These are phyloP conservation scores for Fraxinus latifolia DNA, from an alignment of 305 asterid genomes.

Conservation along the genomic window DNA sequence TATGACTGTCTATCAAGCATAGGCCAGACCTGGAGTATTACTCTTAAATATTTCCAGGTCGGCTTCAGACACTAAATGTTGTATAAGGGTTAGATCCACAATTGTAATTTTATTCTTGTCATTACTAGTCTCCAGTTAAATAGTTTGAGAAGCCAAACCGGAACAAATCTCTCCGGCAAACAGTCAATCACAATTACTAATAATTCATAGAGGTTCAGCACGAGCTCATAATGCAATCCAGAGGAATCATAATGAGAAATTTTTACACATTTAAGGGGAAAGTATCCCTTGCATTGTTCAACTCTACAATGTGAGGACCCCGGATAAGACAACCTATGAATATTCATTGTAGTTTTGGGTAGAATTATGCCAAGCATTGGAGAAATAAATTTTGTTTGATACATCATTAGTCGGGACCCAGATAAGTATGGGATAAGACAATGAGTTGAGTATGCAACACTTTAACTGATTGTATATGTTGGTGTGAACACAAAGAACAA, in stretches of 20 bases:
- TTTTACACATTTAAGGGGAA: constrained; percentile 12
- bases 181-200: neutral
- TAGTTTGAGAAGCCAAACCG: neutral
- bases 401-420: neutral
- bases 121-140: neutral
- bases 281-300: constrained; percentile 9
- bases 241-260: neutral
- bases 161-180: neutral
- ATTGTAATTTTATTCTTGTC: neutral
- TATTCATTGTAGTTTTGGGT: neutral
- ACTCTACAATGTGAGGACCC: neutral
- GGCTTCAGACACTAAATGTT: neutral
- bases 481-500: neutral
- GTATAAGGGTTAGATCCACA: neutral
- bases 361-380: neutral
- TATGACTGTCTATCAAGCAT: neutral
- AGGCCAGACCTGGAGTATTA: neutral
- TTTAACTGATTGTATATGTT: neutral
- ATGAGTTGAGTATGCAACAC: neutral
- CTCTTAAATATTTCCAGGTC: neutral
- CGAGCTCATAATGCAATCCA: constrained; percentile 6
- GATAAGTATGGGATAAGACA: neutral
- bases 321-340: neutral
- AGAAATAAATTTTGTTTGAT: neutral
- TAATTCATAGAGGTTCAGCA: neutral